Evolutionary conservation across 192 early-diverging fungal species (phyloP).

Genomic region (Geranomyces variabilis): DNA sequence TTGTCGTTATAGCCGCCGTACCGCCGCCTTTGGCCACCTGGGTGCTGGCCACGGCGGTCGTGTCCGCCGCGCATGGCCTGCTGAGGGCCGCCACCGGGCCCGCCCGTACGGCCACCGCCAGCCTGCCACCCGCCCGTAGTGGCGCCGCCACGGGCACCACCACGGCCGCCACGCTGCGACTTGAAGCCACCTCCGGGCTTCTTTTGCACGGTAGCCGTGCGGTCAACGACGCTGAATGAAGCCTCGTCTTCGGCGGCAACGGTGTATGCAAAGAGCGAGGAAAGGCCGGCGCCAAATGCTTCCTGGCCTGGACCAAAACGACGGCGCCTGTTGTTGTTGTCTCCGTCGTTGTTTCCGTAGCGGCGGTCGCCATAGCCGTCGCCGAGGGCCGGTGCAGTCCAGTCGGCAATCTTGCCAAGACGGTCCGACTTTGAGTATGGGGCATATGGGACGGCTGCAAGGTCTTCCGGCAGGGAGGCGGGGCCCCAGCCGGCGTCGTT

Average conservation of each 20-base stretch:
- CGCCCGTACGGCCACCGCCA: conserved; percentile 29
- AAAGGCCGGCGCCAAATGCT: conserved; percentile 82
- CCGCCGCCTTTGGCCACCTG: conserved; percentile 37
- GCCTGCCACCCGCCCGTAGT: neutral
- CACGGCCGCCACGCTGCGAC: conserved; percentile 28
- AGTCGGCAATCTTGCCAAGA: conserved; percentile 92
- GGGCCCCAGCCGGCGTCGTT: conserved; percentile 91
- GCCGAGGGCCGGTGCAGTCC: conserved; percentile 74
- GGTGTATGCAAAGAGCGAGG: conserved; percentile 85
- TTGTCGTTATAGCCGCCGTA: conserved; percentile 56
- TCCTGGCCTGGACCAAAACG: conserved; percentile 41
- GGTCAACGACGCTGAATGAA: conserved; percentile 93
- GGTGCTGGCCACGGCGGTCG: conserved; percentile 36
- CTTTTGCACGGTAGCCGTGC: conserved; percentile 70
- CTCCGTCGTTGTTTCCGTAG: conserved; percentile 1
- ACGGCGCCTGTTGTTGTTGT: conserved; percentile 18
- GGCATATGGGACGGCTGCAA: conserved; percentile 85
- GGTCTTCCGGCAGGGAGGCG: conserved; percentile 48
- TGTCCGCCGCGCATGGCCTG: conserved; percentile 31
- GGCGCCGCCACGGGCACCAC: conserved; percentile 33
- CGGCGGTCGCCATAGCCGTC: conserved; percentile 37
- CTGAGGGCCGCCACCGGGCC: conserved; percentile 42
- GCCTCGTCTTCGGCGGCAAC: conserved; percentile 86
- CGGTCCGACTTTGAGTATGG: conserved; percentile 96
- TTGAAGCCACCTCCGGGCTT: conserved; percentile 21